Evolutionary conservation across 257 asterid species (phyloP).

Genomic region (Solanum commersonii): DNA sequence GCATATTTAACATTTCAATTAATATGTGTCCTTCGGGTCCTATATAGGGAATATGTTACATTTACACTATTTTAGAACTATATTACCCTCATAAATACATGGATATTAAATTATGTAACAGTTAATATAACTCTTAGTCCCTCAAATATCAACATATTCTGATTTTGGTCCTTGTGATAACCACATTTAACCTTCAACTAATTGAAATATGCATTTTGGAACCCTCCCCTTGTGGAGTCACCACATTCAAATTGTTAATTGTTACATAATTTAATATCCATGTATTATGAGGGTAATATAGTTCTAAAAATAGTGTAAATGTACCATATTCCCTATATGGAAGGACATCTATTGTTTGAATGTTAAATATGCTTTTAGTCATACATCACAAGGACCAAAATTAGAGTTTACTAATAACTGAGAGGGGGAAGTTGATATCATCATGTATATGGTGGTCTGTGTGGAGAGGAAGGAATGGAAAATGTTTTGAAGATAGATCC

Average conservation of each 20-base stretch:
- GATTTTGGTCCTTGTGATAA: background rate
- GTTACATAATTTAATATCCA: background rate
- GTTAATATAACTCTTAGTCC: background rate
- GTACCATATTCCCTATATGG: background rate
- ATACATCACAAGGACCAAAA: background rate
- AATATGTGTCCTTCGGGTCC: background rate
- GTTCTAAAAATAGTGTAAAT: background rate
- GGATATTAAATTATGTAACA: background rate
- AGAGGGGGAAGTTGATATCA: background rate
- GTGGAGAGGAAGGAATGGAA: background rate
- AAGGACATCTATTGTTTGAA: background rate
- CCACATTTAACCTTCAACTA: background rate
- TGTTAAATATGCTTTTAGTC: background rate
- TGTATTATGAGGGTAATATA: background rate
- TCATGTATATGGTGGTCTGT: background rate
- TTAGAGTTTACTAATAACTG: background rate
- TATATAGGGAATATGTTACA: background rate
- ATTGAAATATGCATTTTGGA: background rate
- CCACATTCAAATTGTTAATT: background rate
- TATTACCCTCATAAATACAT: background rate
- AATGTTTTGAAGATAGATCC: background rate
- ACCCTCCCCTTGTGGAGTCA: background rate
- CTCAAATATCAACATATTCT: background rate
- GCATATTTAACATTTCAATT: background rate
- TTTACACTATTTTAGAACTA: background rate